These are phyloP conservation scores for Phytophthora citricola DNA, from an alignment of 352 stramenopile genomes.

Conservation along the genomic window DNA sequence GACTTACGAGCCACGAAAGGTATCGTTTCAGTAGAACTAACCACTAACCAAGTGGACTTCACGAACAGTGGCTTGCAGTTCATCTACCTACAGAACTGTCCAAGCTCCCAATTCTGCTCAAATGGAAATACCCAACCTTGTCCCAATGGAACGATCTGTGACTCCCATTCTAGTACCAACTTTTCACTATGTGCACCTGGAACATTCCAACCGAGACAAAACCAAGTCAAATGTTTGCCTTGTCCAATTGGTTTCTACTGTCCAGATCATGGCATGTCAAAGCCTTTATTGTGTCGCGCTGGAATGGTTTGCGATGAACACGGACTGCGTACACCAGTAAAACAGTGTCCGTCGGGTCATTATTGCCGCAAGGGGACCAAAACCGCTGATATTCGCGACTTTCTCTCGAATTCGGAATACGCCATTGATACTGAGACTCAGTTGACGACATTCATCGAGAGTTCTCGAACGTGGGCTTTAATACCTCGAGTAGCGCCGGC, in stretches of 20 bases:
- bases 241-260: slow-evolving; percentile 97
- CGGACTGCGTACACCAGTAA: slow-evolving; percentile 79
- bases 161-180: slow-evolving; percentile 69
- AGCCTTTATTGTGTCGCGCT: slow-evolving; percentile 91
- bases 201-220: slow-evolving; percentile 92
- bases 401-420: slow-evolving; percentile 66
- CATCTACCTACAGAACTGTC: slow-evolving; percentile 78
- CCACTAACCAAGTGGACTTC: slow-evolving; percentile 88
- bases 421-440: slow-evolving; percentile 67
- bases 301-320: slow-evolving; percentile 94
- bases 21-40: slow-evolving; percentile 81
- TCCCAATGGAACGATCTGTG: slow-evolving; percentile 91
- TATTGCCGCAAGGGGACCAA: slow-evolving; percentile 96
- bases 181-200: slow-evolving; percentile 95
- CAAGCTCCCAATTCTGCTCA: slow-evolving; percentile 63
- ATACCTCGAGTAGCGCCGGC: slow-evolving; percentile 58
- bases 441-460: slow-evolving; percentile 65
- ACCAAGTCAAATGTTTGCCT: slow-evolving; percentile 78
- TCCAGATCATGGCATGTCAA: slow-evolving; percentile 89
- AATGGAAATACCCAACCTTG: slow-evolving; percentile 63
- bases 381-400: slow-evolving; percentile 70
- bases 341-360: slow-evolving; percentile 91
- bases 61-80: slow-evolving; percentile 72
- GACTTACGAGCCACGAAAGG: slow-evolving; percentile 52
- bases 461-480: slow-evolving; percentile 49